phyloP scores from a whole-genome alignment of 345 rosid species.

The Corymbia maculata region DNA sequence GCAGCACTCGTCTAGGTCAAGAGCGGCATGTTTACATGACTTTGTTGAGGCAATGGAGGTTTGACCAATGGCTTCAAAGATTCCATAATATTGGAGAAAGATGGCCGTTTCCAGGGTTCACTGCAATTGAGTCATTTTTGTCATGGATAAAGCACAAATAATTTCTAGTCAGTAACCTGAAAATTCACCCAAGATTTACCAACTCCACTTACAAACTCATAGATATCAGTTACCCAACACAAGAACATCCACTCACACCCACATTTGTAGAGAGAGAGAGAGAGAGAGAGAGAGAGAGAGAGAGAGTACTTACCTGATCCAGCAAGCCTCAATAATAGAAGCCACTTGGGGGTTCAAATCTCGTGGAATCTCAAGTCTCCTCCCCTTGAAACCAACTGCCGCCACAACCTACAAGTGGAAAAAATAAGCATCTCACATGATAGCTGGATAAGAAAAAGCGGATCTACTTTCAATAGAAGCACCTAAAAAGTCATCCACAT shows the following conservation, averaged over 20 bases:
- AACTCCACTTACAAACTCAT: background rate
- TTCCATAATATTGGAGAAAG: constrained; percentile 81
- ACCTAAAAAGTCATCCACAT: background rate
- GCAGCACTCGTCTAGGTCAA: background rate
- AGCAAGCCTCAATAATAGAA: constrained; percentile 81
- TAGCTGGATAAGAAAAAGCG: background rate
- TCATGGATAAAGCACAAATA: background rate
- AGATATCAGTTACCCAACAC: background rate
- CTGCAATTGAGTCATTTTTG: constrained; percentile 21
- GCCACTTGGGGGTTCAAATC: constrained; percentile 81
- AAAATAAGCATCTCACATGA: background rate
- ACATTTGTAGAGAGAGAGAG: background rate
- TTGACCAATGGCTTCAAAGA: constrained; percentile 65
- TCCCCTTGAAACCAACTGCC: constrained; percentile 90
- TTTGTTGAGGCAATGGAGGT: constrained; percentile 45
- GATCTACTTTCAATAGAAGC: background rate
- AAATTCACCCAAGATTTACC: background rate
- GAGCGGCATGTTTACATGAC: constrained; percentile 37
- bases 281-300: background rate
- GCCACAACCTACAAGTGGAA: constrained; percentile 75
- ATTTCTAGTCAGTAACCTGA: background rate
- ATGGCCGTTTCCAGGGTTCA: constrained; percentile 97
- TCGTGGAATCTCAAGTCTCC: constrained; percentile 87
- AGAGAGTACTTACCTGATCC: constrained; percentile 58
- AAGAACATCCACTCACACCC: background rate